A percentile compares a stretch with the other conserved stretches of the same genome.
Conservation (phyloP, 495 filamentous ascomycete genomes). For the Talaromyces thailandensis region DNA sequence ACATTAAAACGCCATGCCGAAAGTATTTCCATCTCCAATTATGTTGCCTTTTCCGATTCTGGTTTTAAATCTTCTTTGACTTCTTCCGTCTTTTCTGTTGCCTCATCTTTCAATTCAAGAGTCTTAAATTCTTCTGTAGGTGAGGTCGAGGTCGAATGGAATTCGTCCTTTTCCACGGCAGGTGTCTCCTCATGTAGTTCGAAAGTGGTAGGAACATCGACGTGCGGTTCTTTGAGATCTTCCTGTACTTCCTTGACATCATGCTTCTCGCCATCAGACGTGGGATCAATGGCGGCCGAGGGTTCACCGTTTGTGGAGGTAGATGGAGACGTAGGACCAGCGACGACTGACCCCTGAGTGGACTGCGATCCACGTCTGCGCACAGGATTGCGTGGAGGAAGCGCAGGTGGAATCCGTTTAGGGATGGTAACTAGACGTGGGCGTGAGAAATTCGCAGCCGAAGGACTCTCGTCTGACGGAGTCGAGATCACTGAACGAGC, state of each 20-base stretch:
- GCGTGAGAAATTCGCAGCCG: conserved; percentile 44
- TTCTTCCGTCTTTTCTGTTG: background rate
- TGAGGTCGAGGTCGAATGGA: conserved; percentile 6
- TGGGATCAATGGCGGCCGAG: conserved; percentile 11
- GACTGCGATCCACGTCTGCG: conserved; percentile 20
- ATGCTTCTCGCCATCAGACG: background rate
- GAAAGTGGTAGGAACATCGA: background rate
- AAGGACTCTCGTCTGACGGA: conserved; percentile 35
- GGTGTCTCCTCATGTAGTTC: background rate
- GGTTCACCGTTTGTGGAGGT: conserved; percentile 9
- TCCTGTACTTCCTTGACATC: background rate
- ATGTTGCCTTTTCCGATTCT: background rate
- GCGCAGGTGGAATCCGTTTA: conserved; percentile 55
- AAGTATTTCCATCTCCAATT: background rate
- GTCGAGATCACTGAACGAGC: conserved; percentile 30
- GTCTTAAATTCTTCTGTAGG: background rate
- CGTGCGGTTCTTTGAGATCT: background rate
- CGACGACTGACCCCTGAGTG: conserved; percentile 7
- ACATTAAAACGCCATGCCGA: background rate
- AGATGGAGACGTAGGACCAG: conserved; percentile 14
- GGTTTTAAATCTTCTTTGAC: background rate
- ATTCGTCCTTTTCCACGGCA: conserved; percentile 6
- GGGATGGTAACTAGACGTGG: conserved; percentile 65
- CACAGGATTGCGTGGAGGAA: conserved; percentile 54
- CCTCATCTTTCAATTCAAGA: background rate